These are phyloP conservation scores for Dothistroma septosporum DNA, from an alignment of 2,329 filamentous ascomycete species.

Conservation along the genomic window DNA sequence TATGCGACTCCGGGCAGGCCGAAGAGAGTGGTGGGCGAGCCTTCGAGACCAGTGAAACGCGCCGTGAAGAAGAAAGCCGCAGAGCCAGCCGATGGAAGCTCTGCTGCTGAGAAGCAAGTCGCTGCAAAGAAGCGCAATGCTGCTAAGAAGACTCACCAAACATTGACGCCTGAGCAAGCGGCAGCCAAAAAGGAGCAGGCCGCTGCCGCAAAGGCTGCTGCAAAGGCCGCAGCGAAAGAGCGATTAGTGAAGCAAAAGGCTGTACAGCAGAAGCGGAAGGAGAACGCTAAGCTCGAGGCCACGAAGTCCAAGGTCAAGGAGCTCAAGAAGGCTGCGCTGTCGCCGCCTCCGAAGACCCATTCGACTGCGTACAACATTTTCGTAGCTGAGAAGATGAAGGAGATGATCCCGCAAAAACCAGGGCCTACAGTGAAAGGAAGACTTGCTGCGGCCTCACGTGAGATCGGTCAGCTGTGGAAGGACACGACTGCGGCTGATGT, in stretches of 20 bases:
- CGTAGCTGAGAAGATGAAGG: constrained; percentile 27
- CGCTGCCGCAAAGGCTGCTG: constrained; percentile 6
- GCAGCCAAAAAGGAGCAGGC: constrained; percentile 8
- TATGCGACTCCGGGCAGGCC: constrained; percentile 32
- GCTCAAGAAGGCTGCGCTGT: constrained; percentile 42
- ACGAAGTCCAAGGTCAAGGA: constrained; percentile 31
- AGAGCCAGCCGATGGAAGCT: constrained; percentile 16
- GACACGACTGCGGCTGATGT: constrained; percentile 41
- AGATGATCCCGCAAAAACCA: constrained; percentile 6
- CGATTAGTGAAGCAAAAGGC: constrained; percentile 5
- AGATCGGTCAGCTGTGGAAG: constrained; percentile 46
- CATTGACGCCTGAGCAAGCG: constrained; percentile 22
- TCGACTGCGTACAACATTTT: constrained; percentile 30
- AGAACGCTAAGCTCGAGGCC: constrained; percentile 12
- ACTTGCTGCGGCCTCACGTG: constrained; percentile 34
- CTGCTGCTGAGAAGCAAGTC: constrained; percentile 23
- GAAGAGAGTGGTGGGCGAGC: constrained; percentile 33
- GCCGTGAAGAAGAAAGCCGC: constrained; percentile 27
- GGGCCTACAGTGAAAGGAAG: constrained; percentile 20
- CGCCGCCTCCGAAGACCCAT: constrained; percentile 28
- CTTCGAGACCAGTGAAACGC: constrained; percentile 30
- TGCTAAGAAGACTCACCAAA: constrained; percentile 16
- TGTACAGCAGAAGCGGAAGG: constrained; percentile 8
- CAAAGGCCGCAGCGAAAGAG: constrained; percentile 12
- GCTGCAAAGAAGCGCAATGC: constrained; percentile 21